These are phyloP conservation scores for Fusarium buharicum DNA, from an alignment of 2,329 filamentous ascomycete species.

Conservation along the genomic window DNA sequence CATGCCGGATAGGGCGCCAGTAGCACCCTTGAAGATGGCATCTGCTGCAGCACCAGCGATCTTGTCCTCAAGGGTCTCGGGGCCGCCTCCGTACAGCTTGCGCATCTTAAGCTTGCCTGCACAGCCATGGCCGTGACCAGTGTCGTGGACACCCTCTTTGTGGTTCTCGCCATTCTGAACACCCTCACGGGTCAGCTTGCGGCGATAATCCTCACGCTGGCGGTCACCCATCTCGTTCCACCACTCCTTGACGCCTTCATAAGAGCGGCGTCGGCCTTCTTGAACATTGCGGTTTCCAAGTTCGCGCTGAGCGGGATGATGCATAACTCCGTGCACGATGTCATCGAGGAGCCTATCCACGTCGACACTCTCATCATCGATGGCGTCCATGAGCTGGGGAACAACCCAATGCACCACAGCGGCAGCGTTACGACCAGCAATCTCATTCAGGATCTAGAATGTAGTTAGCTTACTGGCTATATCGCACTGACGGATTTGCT, in stretches of 20 bases:
- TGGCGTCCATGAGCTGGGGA: conserved; percentile 86
- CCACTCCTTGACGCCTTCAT: conserved; percentile 82
- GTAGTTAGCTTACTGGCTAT: not conserved
- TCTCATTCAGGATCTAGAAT: conserved; percentile 78
- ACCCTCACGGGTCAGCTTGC: conserved; percentile 80
- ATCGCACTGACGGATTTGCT: conserved; percentile 38
- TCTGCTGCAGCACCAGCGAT: conserved; percentile 66
- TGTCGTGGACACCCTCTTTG: conserved; percentile 84
- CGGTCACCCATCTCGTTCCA: conserved; percentile 74
- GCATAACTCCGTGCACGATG: conserved; percentile 84
- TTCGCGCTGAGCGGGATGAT: conserved; percentile 84
- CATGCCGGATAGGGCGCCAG: conserved; percentile 61
- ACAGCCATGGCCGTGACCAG: conserved; percentile 87
- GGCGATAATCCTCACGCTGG: conserved; percentile 74
- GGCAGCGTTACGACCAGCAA: conserved; percentile 84
- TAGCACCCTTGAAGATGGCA: conserved; percentile 67
- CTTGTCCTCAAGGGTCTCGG: conserved; percentile 63
- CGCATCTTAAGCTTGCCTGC: conserved; percentile 80
- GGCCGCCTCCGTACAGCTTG: conserved; percentile 65
- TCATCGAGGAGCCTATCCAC: conserved; percentile 75
- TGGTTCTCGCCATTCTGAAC: conserved; percentile 84
- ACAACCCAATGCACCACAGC: conserved; percentile 85
- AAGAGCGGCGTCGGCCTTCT: conserved; percentile 82
- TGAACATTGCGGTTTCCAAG: conserved; percentile 74
- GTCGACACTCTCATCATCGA: conserved; percentile 81